Evolutionary conservation across 140 eudicot genomes (phyloP).

Genomic region (Oenanthe javanica): DNA sequence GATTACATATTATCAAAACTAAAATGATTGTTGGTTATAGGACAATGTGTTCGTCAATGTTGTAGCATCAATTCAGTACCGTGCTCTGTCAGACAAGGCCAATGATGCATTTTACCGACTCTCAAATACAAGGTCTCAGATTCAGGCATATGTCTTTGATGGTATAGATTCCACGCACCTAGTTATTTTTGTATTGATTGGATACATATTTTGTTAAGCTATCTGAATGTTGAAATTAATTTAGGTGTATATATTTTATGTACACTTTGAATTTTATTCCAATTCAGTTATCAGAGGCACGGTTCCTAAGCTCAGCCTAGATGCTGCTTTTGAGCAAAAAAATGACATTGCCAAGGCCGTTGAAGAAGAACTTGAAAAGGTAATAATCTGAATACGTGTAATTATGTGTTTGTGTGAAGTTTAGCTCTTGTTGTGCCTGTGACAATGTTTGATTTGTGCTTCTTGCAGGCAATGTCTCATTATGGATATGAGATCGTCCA

Average conservation of each 20-base stretch:
- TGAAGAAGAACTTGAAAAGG: conserved; percentile 57
- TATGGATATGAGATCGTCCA: conserved; percentile 56
- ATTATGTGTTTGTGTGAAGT: not conserved
- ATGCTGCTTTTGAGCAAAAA: conserved; percentile 57
- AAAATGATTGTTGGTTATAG: conserved; percentile 25
- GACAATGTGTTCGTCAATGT: conserved; percentile 94
- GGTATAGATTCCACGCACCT: conserved; percentile 28
- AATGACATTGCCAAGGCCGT: conserved; percentile 52
- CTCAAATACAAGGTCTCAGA: conserved; percentile 72
- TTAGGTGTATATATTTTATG: not conserved
- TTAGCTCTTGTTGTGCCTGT: not conserved
- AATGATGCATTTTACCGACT: conserved; percentile 85
- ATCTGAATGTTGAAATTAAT: not conserved
- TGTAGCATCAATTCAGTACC: conserved; percentile 85
- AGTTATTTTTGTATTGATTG: not conserved
- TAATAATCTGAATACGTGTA: not conserved
- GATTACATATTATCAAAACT: not conserved
- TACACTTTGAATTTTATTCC: not conserved
- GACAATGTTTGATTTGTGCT: conserved; percentile 2
- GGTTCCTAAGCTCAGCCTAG: conserved; percentile 45
- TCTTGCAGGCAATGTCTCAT: conserved; percentile 47
- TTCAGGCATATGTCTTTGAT: conserved; percentile 95
- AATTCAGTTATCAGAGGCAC: conserved; percentile 43
- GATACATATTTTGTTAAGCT: not conserved
- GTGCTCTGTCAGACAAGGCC: conserved; percentile 84